Evolutionary conservation across 192 early-diverging fungal species (phyloP), one percentile per base, ranked within the genome.

Genomic region (Pilaira anomala): DNA sequence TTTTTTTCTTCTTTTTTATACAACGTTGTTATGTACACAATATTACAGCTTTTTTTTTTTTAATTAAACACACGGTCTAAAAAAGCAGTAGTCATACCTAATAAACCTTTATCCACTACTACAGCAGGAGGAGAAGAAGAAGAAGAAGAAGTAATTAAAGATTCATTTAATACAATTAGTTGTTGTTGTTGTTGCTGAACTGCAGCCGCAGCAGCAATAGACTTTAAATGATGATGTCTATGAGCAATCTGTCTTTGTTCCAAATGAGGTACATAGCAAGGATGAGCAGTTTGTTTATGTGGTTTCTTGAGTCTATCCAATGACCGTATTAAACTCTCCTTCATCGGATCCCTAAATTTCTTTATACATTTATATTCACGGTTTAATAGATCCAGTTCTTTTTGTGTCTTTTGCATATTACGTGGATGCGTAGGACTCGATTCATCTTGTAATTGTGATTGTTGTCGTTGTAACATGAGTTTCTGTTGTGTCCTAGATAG

Each of bases 401-500:
- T 65, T 6, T 72, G 74, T 30, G 77, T 39, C 42, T 56, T 59
- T 22, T 68, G 41, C 60, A 69, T 67, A 51, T 79, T 79, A 14
- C 72, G 75, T 21, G 77, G 77, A 44, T 79, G 70, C 25, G 52
- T 66, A 13, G 69, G 55, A 42, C 63, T 69, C 61, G 66, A 74
- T 60, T 76, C 77, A 58, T 79, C 75, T 53, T 76, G 71, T 13
- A 67, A 67, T 12, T 74, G 56, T 55, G 74, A 69, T 30, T 73
- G 65, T 29, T 79, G 75, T 21, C 68, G 58, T 49, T 77, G 75
- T 22, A 79, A 48, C 51, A 73, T 54, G 0, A 76, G 49, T 48
- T 79, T 79, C 49, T 79, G 74, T 51, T 79, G 77, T n/a, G 75
- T 76, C 49, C 77, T 67, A 25, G 77, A 69, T n/a, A 76, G 48